Conservation (phyloP, 441 rosid species). For the Lepidium campestre region DNA sequence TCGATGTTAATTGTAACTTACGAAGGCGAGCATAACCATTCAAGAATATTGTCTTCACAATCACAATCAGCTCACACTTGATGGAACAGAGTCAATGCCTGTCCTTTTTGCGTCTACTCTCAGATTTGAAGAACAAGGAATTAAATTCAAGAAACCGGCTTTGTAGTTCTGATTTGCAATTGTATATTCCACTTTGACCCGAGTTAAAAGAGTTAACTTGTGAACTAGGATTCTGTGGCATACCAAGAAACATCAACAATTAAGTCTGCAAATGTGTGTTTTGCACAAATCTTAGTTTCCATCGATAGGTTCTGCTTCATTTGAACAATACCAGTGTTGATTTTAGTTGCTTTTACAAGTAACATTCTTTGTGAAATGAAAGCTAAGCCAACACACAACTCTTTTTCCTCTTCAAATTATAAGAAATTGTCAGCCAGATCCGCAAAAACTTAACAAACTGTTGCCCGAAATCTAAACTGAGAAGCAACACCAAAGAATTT, state of each 20-base stretch:
- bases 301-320: too few species aligned
- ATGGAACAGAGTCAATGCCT: slow-evolving; percentile 3
- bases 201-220: too few species aligned
- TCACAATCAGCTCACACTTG: slow-evolving; percentile 58
- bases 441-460: background rate
- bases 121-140: slow-evolving; percentile 18
- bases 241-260: background rate
- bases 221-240: too few species aligned
- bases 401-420: background rate
- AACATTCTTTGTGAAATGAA: background rate
- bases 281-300: background rate
- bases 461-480: background rate
- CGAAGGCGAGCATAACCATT: slow-evolving; percentile 54
- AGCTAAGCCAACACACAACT: background rate
- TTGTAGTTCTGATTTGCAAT: slow-evolving; percentile 23
- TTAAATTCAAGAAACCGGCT: slow-evolving; percentile 6
- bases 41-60: slow-evolving; percentile 37
- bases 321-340: too few species aligned
- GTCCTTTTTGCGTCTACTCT: background rate
- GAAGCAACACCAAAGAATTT: background rate
- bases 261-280: background rate
- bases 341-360: too few species aligned
- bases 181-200: slow-evolving; percentile 20
- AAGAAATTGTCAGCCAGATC: background rate
- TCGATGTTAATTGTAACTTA: slow-evolving; percentile 50